Evolutionary conservation across 495 filamentous ascomycete species (phyloP), one percentile per base, ranked within the genome.

Genomic region (Podospora sp.): DNA sequence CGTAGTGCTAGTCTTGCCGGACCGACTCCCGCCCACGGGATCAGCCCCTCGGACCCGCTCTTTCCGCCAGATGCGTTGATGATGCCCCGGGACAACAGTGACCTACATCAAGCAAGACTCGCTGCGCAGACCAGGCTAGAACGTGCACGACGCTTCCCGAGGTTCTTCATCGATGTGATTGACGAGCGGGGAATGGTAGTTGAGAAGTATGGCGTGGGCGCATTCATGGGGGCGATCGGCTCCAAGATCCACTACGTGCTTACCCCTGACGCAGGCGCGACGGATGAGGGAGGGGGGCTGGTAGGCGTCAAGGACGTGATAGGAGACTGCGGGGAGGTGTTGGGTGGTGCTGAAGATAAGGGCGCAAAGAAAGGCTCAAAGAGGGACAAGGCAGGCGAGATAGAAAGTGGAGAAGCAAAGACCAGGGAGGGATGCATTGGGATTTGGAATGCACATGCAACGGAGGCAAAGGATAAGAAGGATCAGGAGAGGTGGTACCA

Each of bases 101-200:
- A 82, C 62, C 80, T 90, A 2, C 73, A 78, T 11, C 75, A 75
- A 18, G 81, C 87, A 6, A 82, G 88, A 0, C 77, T 83, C 14
- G 82, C 82, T 11, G 88, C 88, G 0, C 87, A 90, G 69, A 74
- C 78, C 9, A 76, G 88, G 0, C 79, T 91, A 46, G 86, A 90
- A 29, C 75, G 79, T 20, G 88, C 86, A 6, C 76, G 81, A 20
- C 79, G 77, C 20, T 71, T 74, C 4, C 85, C 88, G 6, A 76
- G 83, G 49, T 89, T 85, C 65, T 72, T 72, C 1, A 68, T 84
- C 56, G 81, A 82, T 49, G 80, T 91, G 7, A 76, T 85, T 2
- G 81, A 88, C 60, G 85, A 87, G 65, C 77, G 83, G 58, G 83
- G 82, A 0, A 63, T 29, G 1, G 50, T 78, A 0, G 57, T 74